Conservation (phyloP, 2,329 filamentous ascomycete species). For the Aciculosporium take region DNA sequence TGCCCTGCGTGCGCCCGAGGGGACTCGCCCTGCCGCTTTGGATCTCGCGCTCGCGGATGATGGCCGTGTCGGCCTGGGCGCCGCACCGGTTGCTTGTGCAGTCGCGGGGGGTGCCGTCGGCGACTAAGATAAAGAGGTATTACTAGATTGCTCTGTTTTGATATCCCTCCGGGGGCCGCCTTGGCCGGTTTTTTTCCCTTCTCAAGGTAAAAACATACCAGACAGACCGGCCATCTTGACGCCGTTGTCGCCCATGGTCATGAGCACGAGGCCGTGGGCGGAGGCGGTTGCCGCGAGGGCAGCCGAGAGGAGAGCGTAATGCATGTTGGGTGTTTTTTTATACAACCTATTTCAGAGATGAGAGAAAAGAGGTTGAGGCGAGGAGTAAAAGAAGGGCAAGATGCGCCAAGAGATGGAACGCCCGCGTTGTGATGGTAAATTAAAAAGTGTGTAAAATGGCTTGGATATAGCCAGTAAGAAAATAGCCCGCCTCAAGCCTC, state of each 20-base stretch:
- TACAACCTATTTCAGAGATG: no score
- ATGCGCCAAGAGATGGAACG: background rate
- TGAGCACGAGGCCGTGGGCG: constrained; percentile 44
- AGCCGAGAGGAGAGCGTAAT: constrained; percentile 14
- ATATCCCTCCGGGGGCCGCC: no score
- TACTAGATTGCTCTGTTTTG: no score
- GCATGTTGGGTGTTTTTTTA: constrained; percentile 16
- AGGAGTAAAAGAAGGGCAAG: background rate
- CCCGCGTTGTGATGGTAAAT: background rate
- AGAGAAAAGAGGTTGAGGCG: no score
- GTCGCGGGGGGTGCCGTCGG: constrained; percentile 54
- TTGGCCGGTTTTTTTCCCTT: background rate
- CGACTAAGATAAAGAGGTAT: constrained; percentile 24
- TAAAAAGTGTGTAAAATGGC: background rate
- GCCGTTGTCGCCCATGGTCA: constrained; percentile 44
- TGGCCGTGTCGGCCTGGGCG: constrained; percentile 55
- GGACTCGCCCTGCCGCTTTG: constrained; percentile 35
- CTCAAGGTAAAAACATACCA: constrained; percentile 11
- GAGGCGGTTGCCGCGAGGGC: constrained; percentile 32
- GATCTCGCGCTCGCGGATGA: constrained; percentile 49
- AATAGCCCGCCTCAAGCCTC: no score
- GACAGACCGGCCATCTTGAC: constrained; percentile 47
- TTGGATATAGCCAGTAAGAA: background rate
- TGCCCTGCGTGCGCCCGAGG: constrained; percentile 49
- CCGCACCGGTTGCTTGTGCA: constrained; percentile 47